These are phyloP conservation scores for Suillus placidus DNA, from an alignment of 768 basidiomycete genomes.

Conservation along the genomic window DNA sequence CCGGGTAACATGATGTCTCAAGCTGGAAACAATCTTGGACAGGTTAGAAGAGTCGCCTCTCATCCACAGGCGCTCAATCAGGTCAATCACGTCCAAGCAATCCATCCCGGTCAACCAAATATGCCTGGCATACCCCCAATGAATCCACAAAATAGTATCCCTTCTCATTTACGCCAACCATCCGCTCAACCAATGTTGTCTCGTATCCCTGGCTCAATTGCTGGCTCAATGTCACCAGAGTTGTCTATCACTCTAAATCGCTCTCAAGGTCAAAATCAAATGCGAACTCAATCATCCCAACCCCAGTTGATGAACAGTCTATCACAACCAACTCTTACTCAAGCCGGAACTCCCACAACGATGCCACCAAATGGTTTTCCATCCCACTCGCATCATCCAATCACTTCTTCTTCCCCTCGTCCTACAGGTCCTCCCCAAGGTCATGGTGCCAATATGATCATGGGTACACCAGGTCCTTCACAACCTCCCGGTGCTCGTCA, in stretches of 20 bases:
- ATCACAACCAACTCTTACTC: slow-evolving; percentile 37
- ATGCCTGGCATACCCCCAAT: slow-evolving; percentile 43
- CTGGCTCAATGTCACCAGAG: slow-evolving; percentile 46
- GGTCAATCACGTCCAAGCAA: slow-evolving; percentile 37
- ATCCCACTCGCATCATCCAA: slow-evolving; percentile 32
- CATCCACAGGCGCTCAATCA: slow-evolving; percentile 55
- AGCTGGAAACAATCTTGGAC: slow-evolving; percentile 37
- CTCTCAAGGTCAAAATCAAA: slow-evolving; percentile 43
- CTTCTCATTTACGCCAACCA: slow-evolving; percentile 37
- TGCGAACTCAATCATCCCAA: slow-evolving; percentile 47
- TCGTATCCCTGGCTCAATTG: slow-evolving; percentile 35
- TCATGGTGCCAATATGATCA: slow-evolving; percentile 34
- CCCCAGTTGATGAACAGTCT: slow-evolving; percentile 52
- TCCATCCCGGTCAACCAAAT: slow-evolving; percentile 39
- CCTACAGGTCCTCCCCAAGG: slow-evolving; percentile 31
- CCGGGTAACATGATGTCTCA: slow-evolving; percentile 45
- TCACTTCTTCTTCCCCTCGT: slow-evolving; percentile 34
- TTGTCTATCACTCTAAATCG: slow-evolving; percentile 39
- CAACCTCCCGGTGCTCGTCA: slow-evolving; percentile 35
- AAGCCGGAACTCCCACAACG: slow-evolving; percentile 31
- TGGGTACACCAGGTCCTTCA: slow-evolving; percentile 33
- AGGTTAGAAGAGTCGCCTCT: slow-evolving; percentile 57
- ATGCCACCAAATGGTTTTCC: slow-evolving; percentile 35
- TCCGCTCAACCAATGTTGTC: slow-evolving; percentile 38
- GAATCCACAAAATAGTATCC: slow-evolving; percentile 47